These are phyloP conservation scores for Apiospora hydei DNA, from an alignment of 2,329 filamentous ascomycete genomes.

Conservation along the genomic window DNA sequence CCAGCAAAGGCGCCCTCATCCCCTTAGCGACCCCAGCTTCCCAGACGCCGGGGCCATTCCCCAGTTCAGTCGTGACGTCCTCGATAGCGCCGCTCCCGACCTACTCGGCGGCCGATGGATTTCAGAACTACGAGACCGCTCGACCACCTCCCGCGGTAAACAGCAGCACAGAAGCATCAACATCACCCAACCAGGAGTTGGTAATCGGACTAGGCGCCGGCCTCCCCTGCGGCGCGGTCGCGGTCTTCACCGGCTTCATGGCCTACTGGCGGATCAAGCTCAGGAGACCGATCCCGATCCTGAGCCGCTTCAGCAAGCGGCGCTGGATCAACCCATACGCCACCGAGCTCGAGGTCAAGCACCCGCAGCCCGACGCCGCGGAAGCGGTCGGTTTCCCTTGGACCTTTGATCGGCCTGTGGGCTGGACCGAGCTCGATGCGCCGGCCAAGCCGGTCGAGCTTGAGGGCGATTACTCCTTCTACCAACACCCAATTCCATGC, in stretches of 20 bases:
- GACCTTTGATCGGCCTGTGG: neutral
- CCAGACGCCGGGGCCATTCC: neutral
- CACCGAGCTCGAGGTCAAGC: neutral
- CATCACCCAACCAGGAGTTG: neutral
- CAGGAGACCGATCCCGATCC: neutral
- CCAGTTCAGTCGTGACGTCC: neutral
- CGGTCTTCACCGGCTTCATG: neutral
- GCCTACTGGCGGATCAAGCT: neutral
- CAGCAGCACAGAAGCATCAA: neutral
- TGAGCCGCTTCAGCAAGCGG: neutral
- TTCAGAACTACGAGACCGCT: neutral
- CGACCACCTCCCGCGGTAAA: no score
- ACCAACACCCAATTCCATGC: neutral
- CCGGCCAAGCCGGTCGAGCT: neutral
- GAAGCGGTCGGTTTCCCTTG: neutral
- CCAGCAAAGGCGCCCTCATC: slow-evolving; percentile 4
- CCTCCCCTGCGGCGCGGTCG: neutral
- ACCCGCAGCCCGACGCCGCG: neutral
- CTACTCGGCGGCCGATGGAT: neutral
- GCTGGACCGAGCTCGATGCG: slow-evolving; percentile 4
- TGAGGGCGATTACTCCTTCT: neutral
- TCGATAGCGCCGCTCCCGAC: neutral
- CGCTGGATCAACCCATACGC: neutral
- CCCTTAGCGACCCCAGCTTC: neutral
- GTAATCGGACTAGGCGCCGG: neutral